Evolutionary conservation across 441 rosid species (phyloP), one percentile per base, ranked within the genome.

Genomic region (Bocquillonia castaneifolia): DNA sequence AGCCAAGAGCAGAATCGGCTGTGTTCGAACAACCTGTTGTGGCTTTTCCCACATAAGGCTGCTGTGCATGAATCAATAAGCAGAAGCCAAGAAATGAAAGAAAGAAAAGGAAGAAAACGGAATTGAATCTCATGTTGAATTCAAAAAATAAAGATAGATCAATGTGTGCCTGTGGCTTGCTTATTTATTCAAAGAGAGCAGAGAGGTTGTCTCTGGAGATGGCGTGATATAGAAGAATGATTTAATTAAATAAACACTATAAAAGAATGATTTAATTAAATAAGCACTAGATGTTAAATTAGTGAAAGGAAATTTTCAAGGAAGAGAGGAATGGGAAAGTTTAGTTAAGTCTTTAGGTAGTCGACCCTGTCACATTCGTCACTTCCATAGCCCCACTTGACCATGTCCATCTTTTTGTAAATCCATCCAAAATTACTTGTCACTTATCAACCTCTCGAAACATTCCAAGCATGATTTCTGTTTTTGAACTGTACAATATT

Each of bases 1-100:
- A 90, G 0, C 95, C 96, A 25, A 90, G 77, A 64, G 69, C 82
- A 10, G 95, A 86, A 70, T 74, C 73, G 12, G 77, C 75, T 18
- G 56, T 25, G 77, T 65, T 69, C 5, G 45, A 4, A 53, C 98
- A 90, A 54, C 60, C 37, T 26, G 88, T 71, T 10, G 85, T 79
- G 14, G 82, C 73, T 60, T 0, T 44, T 7, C 83, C 94, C 10
- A 68, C 84, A 7, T 92, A 89, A 40, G 85, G 90, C 53, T 92
- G 94, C 76, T 92, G 98, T 13, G 90, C 85, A 17, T 69, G 72
- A 73, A 81, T 52, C 37, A 70, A 67, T 65, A 76, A 59, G 59
- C 25, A 47, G 64, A 59, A 69, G 54, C 66, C 57, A 8, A 72
- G 32, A 5, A 74, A 0, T 42, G 22, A 52, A 68, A 67, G 42